Percentiles rank a stretch among this genome's conserved stretches.
Evolutionary conservation across 1,284 basidiomycete genomes (phyloP).

Genomic region (Mycena citricolor): DNA sequence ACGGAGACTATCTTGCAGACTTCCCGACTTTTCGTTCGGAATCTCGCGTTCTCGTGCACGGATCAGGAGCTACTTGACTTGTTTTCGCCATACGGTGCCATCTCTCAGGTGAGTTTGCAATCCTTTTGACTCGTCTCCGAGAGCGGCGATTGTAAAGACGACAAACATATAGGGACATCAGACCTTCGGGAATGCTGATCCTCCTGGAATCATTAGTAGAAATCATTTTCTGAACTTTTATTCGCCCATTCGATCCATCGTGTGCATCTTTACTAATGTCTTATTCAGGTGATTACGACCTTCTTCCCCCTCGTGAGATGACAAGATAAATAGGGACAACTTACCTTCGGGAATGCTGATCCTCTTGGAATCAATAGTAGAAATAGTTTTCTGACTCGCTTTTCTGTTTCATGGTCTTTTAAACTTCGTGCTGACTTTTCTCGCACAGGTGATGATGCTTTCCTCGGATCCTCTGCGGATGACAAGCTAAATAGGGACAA

Average conservation of each 20-base stretch:
- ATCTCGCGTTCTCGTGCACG: conserved; percentile 84
- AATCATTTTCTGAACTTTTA: conserved; percentile 36
- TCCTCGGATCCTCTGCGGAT: conserved; percentile 9
- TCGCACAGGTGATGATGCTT: too few species aligned
- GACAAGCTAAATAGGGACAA: conserved; percentile 42
- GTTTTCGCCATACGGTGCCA: conserved; percentile 70
- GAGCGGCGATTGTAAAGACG: too few species aligned
- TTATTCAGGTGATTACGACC: too few species aligned
- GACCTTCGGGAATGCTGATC: conserved; percentile 45
- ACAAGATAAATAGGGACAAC: conserved; percentile 48
- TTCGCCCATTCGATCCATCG: too few species aligned
- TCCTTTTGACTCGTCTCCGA: too few species aligned
- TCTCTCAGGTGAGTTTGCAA: conserved; percentile 78
- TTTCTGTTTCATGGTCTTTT: too few species aligned
- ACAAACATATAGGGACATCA: conserved; percentile 48
- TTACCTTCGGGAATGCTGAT: conserved; percentile 45
- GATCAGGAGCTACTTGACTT: conserved; percentile 70
- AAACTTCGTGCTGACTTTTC: too few species aligned
- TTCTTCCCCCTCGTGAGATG: too few species aligned
- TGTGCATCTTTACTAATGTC: too few species aligned
- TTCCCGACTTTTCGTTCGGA: conserved; percentile 87
- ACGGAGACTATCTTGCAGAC: conserved; percentile 75
- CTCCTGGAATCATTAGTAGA: conserved; percentile 44
- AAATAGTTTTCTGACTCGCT: conserved; percentile 37
- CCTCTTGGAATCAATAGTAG: conserved; percentile 44